Base-by-base conservation (phyloP, 1,284 basidiomycete genomes). In the Malassezia sp. region DNA sequence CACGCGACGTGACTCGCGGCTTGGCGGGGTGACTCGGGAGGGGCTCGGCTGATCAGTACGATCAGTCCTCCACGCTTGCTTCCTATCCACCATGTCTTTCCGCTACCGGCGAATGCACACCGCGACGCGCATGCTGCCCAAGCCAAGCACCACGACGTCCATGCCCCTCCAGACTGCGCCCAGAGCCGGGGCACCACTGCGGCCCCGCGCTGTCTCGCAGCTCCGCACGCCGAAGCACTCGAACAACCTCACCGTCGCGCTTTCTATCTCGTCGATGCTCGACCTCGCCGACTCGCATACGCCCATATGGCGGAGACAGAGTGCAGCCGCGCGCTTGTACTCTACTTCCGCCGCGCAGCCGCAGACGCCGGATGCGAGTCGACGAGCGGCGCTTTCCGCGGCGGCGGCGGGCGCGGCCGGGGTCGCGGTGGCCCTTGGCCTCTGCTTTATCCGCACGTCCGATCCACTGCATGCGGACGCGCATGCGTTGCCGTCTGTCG, bases 181-280 rank as follows among this genome's bases (percentile, higher is more conserved):
- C n/a, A n/a, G n/a, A n/a, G n/a, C n/a, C n/a, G n/a, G n/a, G n/a
- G n/a, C n/a, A n/a, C 47, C 41, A 11, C 36, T 42, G n/a, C 41
- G 47, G 9, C 47, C 47, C 8, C 42, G n/a, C 28, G 29, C 47
- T 1, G 24, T 38, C 12, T 32, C 29, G 8, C 36, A 39, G 34
- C 35, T 49, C 9, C 33, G 23, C 8, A 49, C 26, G 3, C 47
- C 47, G 4, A 18, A 39, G 11, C 47, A 44, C 3, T 34, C 46
- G 3, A 14, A 18, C 28, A 42, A 15, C 2, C 14, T 49, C 15
- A 28, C 28, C 4, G 28, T 38, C n/a, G 24, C 35, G 4, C 12
- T 6, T 20, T 30, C 34, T 12, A 34, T 49, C n/a, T 15, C 30
- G 8, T 42, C 24, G 8, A 31, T 42, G 9, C 32, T 42, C 14